Evolutionary conservation across 768 basidiomycete species (phyloP), one percentile per base, ranked within the genome.

Genomic region (Boletus vinaceobasis): DNA sequence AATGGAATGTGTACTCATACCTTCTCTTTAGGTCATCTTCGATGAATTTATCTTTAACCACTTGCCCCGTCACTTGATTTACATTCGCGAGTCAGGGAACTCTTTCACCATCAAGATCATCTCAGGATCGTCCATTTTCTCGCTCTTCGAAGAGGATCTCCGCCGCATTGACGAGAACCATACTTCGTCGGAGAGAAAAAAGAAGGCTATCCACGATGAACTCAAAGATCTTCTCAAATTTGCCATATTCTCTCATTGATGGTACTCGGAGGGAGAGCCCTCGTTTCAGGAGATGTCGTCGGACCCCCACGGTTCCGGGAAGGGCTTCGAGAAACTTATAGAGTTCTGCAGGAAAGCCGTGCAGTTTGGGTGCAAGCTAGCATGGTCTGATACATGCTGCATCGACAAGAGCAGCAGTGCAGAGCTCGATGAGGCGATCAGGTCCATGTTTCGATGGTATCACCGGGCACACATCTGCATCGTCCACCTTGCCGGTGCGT

Each of bases 371-470:
- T 62, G 60, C 36, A 52, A 17, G 23, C 56, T 62, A 2, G 60
- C 60, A 15, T 60, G 60, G 60, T 52, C 59, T 2, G 59, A 60
- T 14, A 60, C 60, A 3, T 60, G 54, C 6, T 60, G 59, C 5
- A 60, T 60, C 26, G 43, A 60, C 14, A 60, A 60, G n/a, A 42
- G 38, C 5, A 60, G 59, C 31, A 61, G 59, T 9, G 54, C 53
- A 19, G 60, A 57, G 11, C 59, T 61, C 14, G 60, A 61, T 36
- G 60, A 61, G 11, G 55, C 59, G 3, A 57, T 61, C 33, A 49
- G 60, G 36, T 61, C 60, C 2, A 61, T 61, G 60, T 61, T 57
- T 32, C 55, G 60, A 15, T 61, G 60, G 60, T 61, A 61, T 37
- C 55, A 49, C 6, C 40, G 43, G 6, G 55, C 60, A 14, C 39